Base-by-base conservation (phyloP, 257 asterid genomes). In the Penstemon eatonii region DNA sequence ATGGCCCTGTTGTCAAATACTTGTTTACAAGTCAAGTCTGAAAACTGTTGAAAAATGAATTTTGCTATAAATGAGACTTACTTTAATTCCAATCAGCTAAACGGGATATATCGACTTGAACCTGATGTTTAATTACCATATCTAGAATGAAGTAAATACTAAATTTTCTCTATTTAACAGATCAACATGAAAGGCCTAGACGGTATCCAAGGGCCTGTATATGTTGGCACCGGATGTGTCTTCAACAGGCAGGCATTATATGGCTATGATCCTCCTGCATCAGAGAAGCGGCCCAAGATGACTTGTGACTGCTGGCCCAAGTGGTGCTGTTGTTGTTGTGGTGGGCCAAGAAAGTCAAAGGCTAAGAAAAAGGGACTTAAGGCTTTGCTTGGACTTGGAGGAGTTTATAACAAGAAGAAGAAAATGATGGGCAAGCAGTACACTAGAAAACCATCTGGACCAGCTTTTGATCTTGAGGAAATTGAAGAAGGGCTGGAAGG, bases 401-500 rank as follows among this genome's bases (percentile, higher is more conserved):
- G 80, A 67, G 25, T 69, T 7, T 78, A 68, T 33, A 71, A 69
- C 80, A 89, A 87, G 86, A 89, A 86, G 73, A 85, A 84, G 86
- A 90, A 82, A 73, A 79, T 78, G 86, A 75, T 75, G 82, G 87
- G 91, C 39, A 85, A 87, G 81, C 85, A 78, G 65, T 85, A 89
- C 75, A 67, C 80, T 7, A 78, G 85, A 41, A 89, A 84, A 74
- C 72, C 83, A 68, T 84, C 84, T 49, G 84, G 75, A 68, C 80
- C 83, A 8, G 82, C 75, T 37, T 87, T 82, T 60, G 92, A 87
- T 68, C 95, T 89, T 19, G 96, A 89, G 86, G 93, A 85, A 75
- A 89, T 89, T 45, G 96, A 87, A 71, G 96, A 87, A 84, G 95
- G 96, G 36, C 81, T 87, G 38, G 96, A 89, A 76, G 96, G 96